Percentiles rank a stretch among this genome's conserved stretches.
Conservation (phyloP, 768 basidiomycete genomes). For the Russula abietina region DNA sequence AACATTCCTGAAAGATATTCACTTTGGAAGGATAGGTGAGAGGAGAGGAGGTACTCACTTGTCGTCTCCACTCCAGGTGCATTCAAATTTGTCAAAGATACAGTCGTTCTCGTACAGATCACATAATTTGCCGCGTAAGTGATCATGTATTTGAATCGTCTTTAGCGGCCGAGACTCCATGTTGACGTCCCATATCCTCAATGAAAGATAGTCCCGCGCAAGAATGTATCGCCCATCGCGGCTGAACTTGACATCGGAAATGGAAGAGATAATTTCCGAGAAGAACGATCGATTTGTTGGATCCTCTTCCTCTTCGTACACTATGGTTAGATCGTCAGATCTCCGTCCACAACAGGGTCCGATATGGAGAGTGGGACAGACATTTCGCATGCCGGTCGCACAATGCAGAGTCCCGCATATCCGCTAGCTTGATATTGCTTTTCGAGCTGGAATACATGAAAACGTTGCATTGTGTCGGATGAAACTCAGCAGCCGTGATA, state of each 20-base stretch:
- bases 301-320: conserved; percentile 98
- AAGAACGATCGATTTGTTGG: conserved; percentile 97
- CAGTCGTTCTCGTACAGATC: conserved; percentile 99
- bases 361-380: conserved; percentile 38
- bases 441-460: conserved; percentile 99
- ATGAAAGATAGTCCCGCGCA: conserved; percentile 91
- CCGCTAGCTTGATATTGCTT: conserved; percentile 98
- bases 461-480: conserved; percentile 93
- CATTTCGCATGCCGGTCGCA: conserved; percentile 97
- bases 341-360: neutral
- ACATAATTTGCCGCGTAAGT: conserved; percentile 93
- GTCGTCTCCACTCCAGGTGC: conserved; percentile 95
- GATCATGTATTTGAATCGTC: conserved; percentile 98
- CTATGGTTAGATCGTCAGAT: conserved; percentile 39
- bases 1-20: conserved; percentile 63
- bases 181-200: conserved; percentile 99
- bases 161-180: conserved; percentile 96
- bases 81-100: conserved; percentile 99
- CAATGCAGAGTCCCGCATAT: conserved; percentile 97
- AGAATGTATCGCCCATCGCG: conserved; percentile 96
- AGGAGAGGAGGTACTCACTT: conserved; percentile 56
- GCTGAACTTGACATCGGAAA: conserved; percentile 99
- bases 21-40: neutral
- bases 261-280: conserved; percentile 98
- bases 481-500: conserved; percentile 99